These are phyloP conservation scores for Tothia fuscella DNA, from an alignment of 2,329 filamentous ascomycete genomes.

Conservation along the genomic window DNA sequence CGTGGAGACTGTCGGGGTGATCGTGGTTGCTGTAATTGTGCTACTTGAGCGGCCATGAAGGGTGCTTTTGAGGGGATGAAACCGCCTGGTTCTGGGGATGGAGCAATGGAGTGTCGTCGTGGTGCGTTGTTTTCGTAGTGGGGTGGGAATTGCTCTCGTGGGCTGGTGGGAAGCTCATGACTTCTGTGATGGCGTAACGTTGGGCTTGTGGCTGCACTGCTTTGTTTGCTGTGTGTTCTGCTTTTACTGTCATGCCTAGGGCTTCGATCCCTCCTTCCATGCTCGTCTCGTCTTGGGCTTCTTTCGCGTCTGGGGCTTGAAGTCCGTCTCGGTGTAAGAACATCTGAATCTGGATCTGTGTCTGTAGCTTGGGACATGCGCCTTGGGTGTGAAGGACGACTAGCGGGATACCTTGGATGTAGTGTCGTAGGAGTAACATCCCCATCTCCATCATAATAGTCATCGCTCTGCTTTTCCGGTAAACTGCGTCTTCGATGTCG, in stretches of 20 bases:
- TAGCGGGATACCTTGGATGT: conserved; percentile 1
- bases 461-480: conserved; percentile 1
- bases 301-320: neutral
- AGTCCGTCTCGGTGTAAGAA: neutral
- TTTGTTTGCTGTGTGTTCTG: conserved; percentile 14
- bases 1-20: neutral
- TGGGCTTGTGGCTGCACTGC: conserved; percentile 15
- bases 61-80: conserved; percentile 35
- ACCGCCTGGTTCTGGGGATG: conserved; percentile 17
- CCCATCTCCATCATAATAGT: conserved; percentile 7
- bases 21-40: conserved; percentile 21
- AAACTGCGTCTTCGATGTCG: conserved; percentile 5
- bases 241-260: conserved; percentile 1
- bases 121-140: conserved; percentile 8
- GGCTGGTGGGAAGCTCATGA: conserved; percentile 29
- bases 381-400: conserved; percentile 4
- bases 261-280: neutral
- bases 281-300: neutral
- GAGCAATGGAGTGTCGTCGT: conserved; percentile 12
- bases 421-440: conserved; percentile 7
- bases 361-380: neutral
- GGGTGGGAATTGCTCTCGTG: conserved; percentile 25
- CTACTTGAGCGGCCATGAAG: conserved; percentile 35
- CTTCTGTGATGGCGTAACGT: conserved; percentile 28
- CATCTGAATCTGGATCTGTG: neutral